Conservation (phyloP, 257 asterid species). For the Eustoma russellianum region DNA sequence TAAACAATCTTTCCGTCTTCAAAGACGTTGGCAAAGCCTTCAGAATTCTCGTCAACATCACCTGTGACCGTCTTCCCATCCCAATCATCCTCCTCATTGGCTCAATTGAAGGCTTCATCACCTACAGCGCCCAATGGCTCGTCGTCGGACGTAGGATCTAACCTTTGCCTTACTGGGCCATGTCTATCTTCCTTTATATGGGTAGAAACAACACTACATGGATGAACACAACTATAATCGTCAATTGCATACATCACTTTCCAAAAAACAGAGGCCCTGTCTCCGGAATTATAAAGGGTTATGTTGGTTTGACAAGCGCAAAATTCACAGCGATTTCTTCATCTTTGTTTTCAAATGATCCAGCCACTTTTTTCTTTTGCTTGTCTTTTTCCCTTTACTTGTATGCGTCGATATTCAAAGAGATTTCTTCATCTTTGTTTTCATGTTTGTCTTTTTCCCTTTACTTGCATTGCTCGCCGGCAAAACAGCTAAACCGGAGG, state of each 20-base stretch:
- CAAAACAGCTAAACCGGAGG: too few species aligned
- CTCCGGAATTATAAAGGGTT: slow-evolving; percentile 22
- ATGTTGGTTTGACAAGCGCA: slow-evolving; percentile 18
- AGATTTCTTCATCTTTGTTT: too few species aligned
- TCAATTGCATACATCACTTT: slow-evolving; percentile 25
- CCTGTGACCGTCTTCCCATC: slow-evolving; percentile 76
- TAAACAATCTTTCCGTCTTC: slow-evolving; percentile 87
- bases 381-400: too few species aligned
- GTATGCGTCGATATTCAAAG: too few species aligned
- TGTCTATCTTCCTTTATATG: background rate
- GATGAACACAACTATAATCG: slow-evolving; percentile 26
- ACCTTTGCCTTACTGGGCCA: slow-evolving; percentile 21
- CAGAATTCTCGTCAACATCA: slow-evolving; percentile 77
- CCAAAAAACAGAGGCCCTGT: slow-evolving; percentile 20
- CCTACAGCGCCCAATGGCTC: slow-evolving; percentile 75
- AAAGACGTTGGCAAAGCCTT: slow-evolving; percentile 97
- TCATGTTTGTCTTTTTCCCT: too few species aligned
- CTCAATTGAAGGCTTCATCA: slow-evolving; percentile 69
- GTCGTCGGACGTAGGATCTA: slow-evolving; percentile 18
- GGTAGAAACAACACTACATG: slow-evolving; percentile 14
- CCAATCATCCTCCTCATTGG: slow-evolving; percentile 73
- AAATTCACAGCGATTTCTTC: slow-evolving; percentile 9
- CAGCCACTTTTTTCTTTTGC: too few species aligned
- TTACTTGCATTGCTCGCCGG: too few species aligned
- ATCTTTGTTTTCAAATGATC: too few species aligned